Evolutionary conservation across 345 rosid species (phyloP).

Genomic region (Hevea brasiliensis): DNA sequence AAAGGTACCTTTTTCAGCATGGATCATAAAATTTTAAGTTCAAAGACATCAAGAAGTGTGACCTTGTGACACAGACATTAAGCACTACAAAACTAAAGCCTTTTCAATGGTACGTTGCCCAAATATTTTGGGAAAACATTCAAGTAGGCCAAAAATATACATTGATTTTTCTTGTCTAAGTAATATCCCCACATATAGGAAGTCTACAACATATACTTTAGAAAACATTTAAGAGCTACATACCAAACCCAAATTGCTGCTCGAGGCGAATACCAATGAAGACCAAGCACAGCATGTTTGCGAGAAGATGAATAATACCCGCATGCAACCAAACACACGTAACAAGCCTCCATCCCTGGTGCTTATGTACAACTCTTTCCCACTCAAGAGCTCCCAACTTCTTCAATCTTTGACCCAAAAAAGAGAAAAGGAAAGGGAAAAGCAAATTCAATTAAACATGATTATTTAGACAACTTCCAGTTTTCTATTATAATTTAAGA

Average conservation of each 20-base stretch:
- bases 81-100: not conserved
- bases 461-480: not conserved
- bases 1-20: not conserved
- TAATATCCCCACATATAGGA: not conserved
- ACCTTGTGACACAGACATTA: not conserved
- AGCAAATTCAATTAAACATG: not conserved
- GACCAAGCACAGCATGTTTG: conserved; percentile 31
- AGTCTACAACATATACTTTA: not conserved
- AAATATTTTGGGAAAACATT: not conserved
- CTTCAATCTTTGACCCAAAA: conserved; percentile 15
- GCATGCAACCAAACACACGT: conserved; percentile 36
- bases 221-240: not conserved
- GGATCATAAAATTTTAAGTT: not conserved
- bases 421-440: not conserved
- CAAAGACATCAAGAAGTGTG: not conserved
- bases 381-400: conserved; percentile 28
- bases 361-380: conserved; percentile 17
- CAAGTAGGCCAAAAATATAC: not conserved
- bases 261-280: conserved; percentile 32
- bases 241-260: conserved; percentile 37
- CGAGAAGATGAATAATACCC: conserved; percentile 31
- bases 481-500: not conserved
- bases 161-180: not conserved
- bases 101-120: not conserved
- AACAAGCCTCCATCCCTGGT: conserved; percentile 34